Evolutionary conservation across 1,284 basidiomycete genomes (phyloP).

Genomic region (Fomitopsis schrenkii): DNA sequence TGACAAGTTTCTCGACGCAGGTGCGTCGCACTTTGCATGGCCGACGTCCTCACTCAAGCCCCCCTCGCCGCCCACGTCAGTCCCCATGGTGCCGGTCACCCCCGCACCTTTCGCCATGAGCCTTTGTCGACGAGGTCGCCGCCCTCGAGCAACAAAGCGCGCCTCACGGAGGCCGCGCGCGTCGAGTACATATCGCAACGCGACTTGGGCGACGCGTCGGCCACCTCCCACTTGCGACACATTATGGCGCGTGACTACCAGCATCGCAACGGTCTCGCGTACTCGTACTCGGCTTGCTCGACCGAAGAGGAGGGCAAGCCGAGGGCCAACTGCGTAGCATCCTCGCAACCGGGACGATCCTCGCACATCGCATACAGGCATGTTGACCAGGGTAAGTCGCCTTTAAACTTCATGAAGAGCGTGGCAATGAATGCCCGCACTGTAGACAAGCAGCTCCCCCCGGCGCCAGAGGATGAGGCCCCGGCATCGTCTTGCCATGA

Average conservation of each 20-base stretch:
- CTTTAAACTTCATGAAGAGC: neutral
- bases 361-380: neutral
- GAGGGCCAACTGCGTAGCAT: neutral
- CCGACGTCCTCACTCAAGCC: conserved; percentile 8
- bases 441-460: neutral
- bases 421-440: neutral
- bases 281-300: neutral
- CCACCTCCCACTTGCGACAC: neutral
- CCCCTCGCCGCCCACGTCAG: conserved; percentile 1
- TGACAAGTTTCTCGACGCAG: neutral
- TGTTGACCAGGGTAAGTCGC: neutral
- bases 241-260: neutral
- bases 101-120: neutral
- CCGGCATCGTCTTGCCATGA: neutral
- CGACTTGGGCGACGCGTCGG: neutral
- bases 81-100: neutral
- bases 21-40: conserved; percentile 7
- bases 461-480: neutral
- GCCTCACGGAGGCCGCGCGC: neutral
- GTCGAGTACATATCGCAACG: neutral
- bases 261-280: neutral
- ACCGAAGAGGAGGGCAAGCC: neutral
- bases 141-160: neutral
- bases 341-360: neutral
- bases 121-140: neutral